Evolutionary conservation across 306 rosid species (phyloP).

Genomic region (Parietaria judaica): DNA sequence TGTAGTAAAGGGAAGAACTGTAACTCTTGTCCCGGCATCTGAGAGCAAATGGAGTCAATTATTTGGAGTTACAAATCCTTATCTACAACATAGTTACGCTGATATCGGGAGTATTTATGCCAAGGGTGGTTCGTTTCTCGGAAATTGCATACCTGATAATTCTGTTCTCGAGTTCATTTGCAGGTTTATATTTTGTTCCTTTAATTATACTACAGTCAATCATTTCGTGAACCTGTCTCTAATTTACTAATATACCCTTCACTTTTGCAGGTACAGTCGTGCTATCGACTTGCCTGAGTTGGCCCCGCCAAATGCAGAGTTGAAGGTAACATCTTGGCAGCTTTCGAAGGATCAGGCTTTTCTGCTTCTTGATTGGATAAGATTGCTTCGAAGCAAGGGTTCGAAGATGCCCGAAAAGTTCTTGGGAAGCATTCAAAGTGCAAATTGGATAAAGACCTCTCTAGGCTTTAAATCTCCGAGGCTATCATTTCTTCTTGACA

Average conservation of each 20-base stretch:
- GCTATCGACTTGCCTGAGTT: constrained; percentile 16
- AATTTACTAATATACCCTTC: no score
- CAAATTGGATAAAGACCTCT: constrained; percentile 20
- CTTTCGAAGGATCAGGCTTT: constrained; percentile 15
- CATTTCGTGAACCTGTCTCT: no score
- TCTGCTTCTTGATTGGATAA: constrained; percentile 17
- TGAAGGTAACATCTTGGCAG: constrained; percentile 6
- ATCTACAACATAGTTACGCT: neutral
- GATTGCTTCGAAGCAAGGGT: constrained; percentile 6
- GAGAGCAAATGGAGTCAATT: constrained; percentile 17
- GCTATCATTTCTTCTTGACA: constrained; percentile 13
- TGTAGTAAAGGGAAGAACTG: constrained; percentile 3
- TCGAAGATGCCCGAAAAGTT: constrained; percentile 8
- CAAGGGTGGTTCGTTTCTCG: constrained; percentile 5
- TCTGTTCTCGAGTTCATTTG: constrained; percentile 9
- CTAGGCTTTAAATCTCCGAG: constrained; percentile 10
- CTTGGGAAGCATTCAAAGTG: constrained; percentile 11
- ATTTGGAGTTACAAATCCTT: constrained; percentile 13
- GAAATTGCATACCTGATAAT: constrained; percentile 4
- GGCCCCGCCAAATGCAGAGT: constrained; percentile 7
- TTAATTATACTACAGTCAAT: no score
- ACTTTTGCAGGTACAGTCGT: neutral
- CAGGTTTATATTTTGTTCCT: neutral
- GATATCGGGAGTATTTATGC: constrained; percentile 11
- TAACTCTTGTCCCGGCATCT: constrained; percentile 11